Evolutionary conservation across 2,329 filamentous ascomycete genomes (phyloP).

Genomic region (Didymella lethalis): DNA sequence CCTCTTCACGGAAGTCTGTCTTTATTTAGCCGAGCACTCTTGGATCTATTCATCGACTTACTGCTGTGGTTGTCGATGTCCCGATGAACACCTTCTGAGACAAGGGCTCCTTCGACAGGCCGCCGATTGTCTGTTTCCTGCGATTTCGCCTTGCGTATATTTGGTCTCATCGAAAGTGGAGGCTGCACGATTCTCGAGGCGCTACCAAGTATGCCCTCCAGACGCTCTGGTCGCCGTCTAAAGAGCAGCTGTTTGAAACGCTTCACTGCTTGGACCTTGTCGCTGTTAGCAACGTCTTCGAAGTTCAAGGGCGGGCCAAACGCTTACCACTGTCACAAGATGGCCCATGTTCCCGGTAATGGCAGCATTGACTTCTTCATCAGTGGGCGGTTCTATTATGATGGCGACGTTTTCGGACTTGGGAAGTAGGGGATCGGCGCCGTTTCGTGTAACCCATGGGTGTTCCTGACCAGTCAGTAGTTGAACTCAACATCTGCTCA

Average conservation of each 20-base stretch:
- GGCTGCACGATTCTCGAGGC: constrained; percentile 66
- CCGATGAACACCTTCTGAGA: constrained; percentile 63
- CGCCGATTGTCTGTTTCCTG: constrained; percentile 61
- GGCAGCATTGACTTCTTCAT: constrained; percentile 87
- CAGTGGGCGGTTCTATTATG: constrained; percentile 82
- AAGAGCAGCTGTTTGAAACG: constrained; percentile 82
- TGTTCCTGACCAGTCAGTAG: constrained; percentile 70
- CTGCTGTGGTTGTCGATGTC: constrained; percentile 50
- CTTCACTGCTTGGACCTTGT: constrained; percentile 85
- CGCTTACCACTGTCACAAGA: constrained; percentile 77
- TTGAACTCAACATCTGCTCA: background rate
- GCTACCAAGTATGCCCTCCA: constrained; percentile 67
- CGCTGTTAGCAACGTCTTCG: constrained; percentile 11
- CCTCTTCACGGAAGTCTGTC: constrained; percentile 19
- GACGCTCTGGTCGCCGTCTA: constrained; percentile 61
- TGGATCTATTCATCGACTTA: background rate
- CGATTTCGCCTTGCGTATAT: constrained; percentile 57
- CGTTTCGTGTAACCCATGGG: constrained; percentile 87
- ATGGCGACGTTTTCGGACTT: constrained; percentile 86
- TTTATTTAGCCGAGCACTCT: background rate
- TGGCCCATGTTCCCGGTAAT: constrained; percentile 91
- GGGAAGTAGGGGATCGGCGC: constrained; percentile 78
- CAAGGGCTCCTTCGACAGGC: constrained; percentile 58
- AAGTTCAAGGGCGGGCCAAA: background rate
- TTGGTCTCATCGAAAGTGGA: constrained; percentile 60